A percentile compares a stretch with the other conserved stretches of the same genome.
phyloP scores from a whole-genome alignment of 495 filamentous ascomycete species.

The Podospora appendiculata region DNA sequence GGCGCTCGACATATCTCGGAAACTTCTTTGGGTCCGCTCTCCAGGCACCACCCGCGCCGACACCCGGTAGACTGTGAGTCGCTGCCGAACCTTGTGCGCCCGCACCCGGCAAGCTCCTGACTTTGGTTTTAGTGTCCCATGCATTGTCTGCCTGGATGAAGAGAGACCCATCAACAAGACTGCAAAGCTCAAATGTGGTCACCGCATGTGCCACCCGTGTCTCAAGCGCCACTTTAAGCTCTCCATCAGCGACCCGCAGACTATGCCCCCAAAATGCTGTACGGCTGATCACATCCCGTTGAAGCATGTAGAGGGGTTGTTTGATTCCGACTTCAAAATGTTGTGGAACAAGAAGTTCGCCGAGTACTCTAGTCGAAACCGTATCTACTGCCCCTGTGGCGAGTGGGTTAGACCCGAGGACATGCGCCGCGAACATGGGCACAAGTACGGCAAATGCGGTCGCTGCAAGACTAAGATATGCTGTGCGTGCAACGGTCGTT shows the following conservation, averaged over 20 bases:
- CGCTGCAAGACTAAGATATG: slow-evolving; percentile 71
- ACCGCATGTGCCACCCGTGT: slow-evolving; percentile 71
- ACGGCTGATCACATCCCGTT: slow-evolving; percentile 62
- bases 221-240: slow-evolving; percentile 62
- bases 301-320: slow-evolving; percentile 65
- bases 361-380: slow-evolving; percentile 65
- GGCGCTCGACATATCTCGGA: slow-evolving; percentile 26
- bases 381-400: slow-evolving; percentile 74
- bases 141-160: slow-evolving; percentile 60
- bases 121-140: slow-evolving; percentile 47
- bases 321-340: slow-evolving; percentile 63
- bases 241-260: slow-evolving; percentile 64
- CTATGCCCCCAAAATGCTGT: slow-evolving; percentile 79
- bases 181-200: slow-evolving; percentile 64
- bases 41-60: slow-evolving; percentile 18
- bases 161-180: slow-evolving; percentile 50
- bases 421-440: slow-evolving; percentile 43
- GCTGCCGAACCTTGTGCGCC: not conserved
- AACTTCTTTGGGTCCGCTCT: slow-evolving; percentile 25
- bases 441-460: slow-evolving; percentile 53
- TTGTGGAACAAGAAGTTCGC: slow-evolving; percentile 70
- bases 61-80: slow-evolving; percentile 27
- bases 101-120: slow-evolving; percentile 8
- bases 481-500: slow-evolving; percentile 59
- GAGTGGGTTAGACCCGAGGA: slow-evolving; percentile 66